A percentile compares a stretch with the other conserved stretches of the same genome.
Evolutionary conservation across 169 alveolate species (phyloP).

Genomic region (Plasmodium yoelii): DNA sequence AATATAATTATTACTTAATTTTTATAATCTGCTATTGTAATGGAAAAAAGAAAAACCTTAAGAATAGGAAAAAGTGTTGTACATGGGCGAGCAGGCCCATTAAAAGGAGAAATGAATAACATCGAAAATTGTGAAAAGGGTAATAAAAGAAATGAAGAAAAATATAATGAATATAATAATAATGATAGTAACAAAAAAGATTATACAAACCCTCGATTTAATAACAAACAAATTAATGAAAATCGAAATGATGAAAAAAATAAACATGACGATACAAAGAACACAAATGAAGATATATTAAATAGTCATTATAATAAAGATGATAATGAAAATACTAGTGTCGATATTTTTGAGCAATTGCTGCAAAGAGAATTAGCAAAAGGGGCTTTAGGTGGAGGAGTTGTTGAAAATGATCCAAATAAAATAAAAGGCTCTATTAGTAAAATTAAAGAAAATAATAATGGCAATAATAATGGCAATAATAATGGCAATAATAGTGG

Average conservation of each 20-base stretch:
- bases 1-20: not conserved
- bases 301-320: conserved; percentile 34
- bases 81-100: conserved; percentile 77
- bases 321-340: conserved; percentile 43
- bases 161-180: not conserved
- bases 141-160: not conserved
- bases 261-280: not conserved
- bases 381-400: conserved; percentile 76
- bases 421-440: conserved; percentile 5
- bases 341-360: conserved; percentile 62
- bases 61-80: conserved; percentile 74
- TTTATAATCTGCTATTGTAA: not conserved
- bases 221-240: not conserved
- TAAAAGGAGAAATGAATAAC: conserved; percentile 49
- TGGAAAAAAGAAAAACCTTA: conserved; percentile 44
- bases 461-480: not conserved
- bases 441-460: not conserved
- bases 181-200: not conserved
- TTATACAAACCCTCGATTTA: not conserved
- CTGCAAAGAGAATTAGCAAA: conserved; percentile 74
- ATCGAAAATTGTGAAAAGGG: conserved; percentile 16
- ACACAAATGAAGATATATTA: conserved; percentile 7
- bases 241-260: not conserved
- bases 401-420: conserved; percentile 40
- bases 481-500: not conserved